phyloP scores from a whole-genome alignment of 495 filamentous ascomycete genomes.

The Xylaria flabelliformis region DNA sequence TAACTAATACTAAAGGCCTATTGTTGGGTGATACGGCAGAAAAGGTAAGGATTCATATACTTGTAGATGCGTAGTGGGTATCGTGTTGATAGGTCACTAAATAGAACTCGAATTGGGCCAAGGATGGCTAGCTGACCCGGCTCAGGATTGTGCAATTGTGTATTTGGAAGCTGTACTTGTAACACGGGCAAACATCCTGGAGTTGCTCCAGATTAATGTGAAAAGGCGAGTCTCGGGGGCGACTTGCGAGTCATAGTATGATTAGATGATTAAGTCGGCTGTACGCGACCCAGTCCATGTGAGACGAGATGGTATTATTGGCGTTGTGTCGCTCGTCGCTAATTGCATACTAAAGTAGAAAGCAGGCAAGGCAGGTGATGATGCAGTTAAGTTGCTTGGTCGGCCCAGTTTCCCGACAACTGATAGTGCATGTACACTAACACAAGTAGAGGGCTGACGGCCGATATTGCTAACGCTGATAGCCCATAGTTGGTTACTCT shows the following conservation, averaged over 20 bases:
- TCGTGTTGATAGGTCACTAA: slow-evolving; percentile 2
- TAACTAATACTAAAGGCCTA: not conserved
- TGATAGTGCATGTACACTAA: slow-evolving; percentile 6
- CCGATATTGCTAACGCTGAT: not conserved
- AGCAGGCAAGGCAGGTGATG: not conserved
- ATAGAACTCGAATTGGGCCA: not conserved
- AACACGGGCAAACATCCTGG: not conserved
- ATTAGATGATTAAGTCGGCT: not conserved
- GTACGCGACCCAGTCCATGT: not conserved
- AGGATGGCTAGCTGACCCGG: not conserved
- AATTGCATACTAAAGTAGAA: not conserved
- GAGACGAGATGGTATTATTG: slow-evolving; percentile 1
- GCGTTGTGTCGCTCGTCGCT: not conserved
- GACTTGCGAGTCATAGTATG: slow-evolving; percentile 7
- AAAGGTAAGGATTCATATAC: not conserved
- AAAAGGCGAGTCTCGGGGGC: not conserved
- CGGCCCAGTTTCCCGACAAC: slow-evolving; percentile 15
- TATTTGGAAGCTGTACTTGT: slow-evolving; percentile 4
- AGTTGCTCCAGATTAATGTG: not conserved
- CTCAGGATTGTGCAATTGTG: not conserved
- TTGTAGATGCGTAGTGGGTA: not conserved
- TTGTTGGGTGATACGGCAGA: not conserved
- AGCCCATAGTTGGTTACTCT: not conserved
- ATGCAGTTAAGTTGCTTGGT: not conserved
- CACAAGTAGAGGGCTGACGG: slow-evolving; percentile 4